Evolutionary conservation across 352 stramenopile species (phyloP), one percentile per base, ranked within the genome.

Genomic region (Phytophthora fragariae): DNA sequence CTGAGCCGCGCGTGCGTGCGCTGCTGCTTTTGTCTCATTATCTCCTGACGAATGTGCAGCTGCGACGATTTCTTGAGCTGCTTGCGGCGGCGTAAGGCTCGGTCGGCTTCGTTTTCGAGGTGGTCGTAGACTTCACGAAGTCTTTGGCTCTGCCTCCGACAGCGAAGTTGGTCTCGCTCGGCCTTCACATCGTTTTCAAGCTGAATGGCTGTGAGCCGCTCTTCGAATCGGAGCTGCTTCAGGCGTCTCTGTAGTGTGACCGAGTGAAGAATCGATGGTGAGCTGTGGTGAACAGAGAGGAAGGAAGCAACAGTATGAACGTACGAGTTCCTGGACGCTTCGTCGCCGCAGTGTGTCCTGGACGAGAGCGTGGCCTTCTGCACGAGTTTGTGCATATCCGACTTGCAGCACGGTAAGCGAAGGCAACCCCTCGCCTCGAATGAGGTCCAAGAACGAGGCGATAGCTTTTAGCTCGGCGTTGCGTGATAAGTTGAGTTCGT

Each of bases 1-100:
- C 57, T 56, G 24, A 78, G 72, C 29, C 53, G 54, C 7, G 19
- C 17, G 50, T 72, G 65, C 15, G 81, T 80, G 12, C 76, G 69
- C 29, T 82, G 69, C 21, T 88, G 82, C 56, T 89, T 86, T 24
- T 77, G 77, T 0, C 64, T 72, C 50, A 67, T 35, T 53, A 92
- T 92, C 58, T 90, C 84, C 49, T 92, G 77, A 57, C 84, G 75
- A 61, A 92, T 88, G 41, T 80, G 65, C n/a, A 92, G 63, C 37
- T 90, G 82, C n/a, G 79, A 70, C 7, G 81, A 83, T 67, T 90
- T 92, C 41, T 81, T 84, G 10, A 82, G 67, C 19, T 76, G 71
- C 65, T 90, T 92, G 62, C 83, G 82, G 0, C 81, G 75, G 7
- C 79, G 77, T 17, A 92, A 72, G 11, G 83, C 83, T 57, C 77